Percentiles rank a stretch among this genome's conserved stretches.
phyloP scores from a whole-genome alignment of 2,329 filamentous ascomycete species.

The Mollisia scopiformis region DNA sequence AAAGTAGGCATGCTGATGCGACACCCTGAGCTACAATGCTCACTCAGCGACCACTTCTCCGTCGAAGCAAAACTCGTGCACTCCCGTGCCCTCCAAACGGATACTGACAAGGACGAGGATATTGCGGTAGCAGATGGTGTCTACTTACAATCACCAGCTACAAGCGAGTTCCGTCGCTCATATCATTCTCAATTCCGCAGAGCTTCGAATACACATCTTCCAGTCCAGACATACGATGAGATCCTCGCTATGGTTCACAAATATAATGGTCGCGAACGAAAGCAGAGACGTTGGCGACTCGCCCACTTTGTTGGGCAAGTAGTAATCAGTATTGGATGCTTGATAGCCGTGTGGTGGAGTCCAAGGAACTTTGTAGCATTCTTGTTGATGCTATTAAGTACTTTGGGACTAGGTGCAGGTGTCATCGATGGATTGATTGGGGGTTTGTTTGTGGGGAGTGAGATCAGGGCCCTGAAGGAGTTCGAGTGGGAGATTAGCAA shows the following conservation, averaged over 20 bases:
- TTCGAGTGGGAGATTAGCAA: constrained; percentile 92
- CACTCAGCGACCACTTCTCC: constrained; percentile 92
- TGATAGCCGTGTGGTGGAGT: constrained; percentile 85
- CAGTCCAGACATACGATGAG: constrained; percentile 64
- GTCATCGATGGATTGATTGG: constrained; percentile 85
- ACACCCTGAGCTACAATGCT: constrained; percentile 81
- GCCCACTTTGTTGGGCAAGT: constrained; percentile 74
- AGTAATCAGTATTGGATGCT: constrained; percentile 70
- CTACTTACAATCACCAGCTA: constrained; percentile 30
- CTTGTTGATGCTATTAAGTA: constrained; percentile 77
- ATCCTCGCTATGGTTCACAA: constrained; percentile 71
- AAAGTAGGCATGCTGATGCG: constrained; percentile 80
- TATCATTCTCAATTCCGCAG: constrained; percentile 29
- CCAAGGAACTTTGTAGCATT: constrained; percentile 78
- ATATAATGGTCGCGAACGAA: constrained; percentile 72
- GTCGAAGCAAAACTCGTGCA: constrained; percentile 74
- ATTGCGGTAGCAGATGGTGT: constrained; percentile 29
- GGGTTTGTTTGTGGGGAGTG: constrained; percentile 81
- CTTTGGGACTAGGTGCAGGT: constrained; percentile 75
- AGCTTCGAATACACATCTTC: constrained; percentile 37
- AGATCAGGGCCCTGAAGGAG: constrained; percentile 82
- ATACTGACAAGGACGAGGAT: constrained; percentile 24
- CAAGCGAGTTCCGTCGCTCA: constrained; percentile 21
- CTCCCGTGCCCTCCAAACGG: constrained; percentile 22
- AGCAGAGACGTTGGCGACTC: constrained; percentile 73